These are phyloP conservation scores for Moringa oleifera DNA, from an alignment of 345 rosid genomes.

Conservation along the genomic window DNA sequence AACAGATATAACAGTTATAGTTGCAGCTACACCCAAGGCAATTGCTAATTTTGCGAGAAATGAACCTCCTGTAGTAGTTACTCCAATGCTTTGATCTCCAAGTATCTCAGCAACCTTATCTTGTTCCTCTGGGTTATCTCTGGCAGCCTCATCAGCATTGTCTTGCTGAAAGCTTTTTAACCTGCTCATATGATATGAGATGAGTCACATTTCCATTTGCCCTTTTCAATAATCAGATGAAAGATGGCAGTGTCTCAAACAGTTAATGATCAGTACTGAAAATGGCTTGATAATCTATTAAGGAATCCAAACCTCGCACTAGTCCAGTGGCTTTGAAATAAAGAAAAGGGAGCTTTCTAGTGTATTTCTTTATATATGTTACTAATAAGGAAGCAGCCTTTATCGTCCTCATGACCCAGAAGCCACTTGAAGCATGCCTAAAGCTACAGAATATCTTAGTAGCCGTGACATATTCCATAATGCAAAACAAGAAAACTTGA, in stretches of 20 bases:
- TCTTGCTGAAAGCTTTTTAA: slow-evolving; percentile 33
- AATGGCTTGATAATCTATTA: too few relatives aligned
- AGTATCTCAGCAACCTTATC: slow-evolving; percentile 19
- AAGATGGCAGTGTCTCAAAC: too few relatives aligned
- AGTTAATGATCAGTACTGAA: background rate
- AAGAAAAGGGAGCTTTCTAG: too few relatives aligned
- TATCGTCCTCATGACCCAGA: background rate
- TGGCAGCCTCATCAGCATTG: slow-evolving; percentile 28
- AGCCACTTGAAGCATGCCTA: background rate
- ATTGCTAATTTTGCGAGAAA: slow-evolving; percentile 50
- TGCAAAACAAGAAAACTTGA: background rate
- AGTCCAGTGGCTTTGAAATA: too few relatives aligned
- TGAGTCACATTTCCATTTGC: background rate
- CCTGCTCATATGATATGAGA: slow-evolving; percentile 23
- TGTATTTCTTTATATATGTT: too few relatives aligned
- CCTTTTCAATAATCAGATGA: background rate
- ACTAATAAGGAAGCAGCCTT: too few relatives aligned
- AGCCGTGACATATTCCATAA: background rate
- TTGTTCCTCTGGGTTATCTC: slow-evolving; percentile 24
- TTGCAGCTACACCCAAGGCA: slow-evolving; percentile 50
- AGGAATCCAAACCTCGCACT: too few relatives aligned
- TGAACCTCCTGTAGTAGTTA: slow-evolving; percentile 27
- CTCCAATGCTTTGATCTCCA: slow-evolving; percentile 12
- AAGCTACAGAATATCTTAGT: background rate
- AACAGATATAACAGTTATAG: slow-evolving; percentile 39